phyloP scores from a whole-genome alignment of 257 asterid genomes.

The Cruciata laevipes region DNA sequence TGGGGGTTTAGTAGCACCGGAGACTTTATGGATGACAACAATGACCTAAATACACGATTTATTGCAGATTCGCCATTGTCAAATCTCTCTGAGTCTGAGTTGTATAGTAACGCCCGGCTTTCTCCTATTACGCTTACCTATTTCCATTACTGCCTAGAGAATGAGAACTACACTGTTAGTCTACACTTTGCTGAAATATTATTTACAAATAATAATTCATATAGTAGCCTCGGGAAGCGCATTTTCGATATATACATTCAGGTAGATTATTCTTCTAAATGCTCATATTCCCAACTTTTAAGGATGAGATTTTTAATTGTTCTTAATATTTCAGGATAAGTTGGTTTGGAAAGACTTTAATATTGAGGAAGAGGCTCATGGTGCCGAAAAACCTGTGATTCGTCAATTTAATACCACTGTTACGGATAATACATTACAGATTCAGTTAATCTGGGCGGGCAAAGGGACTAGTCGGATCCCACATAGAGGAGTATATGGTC shows the following conservation, averaged over 20 bases:
- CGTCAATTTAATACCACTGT: conserved; percentile 45
- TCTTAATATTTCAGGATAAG: conserved; percentile 39
- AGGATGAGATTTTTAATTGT: not conserved
- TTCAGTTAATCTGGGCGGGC: conserved; percentile 76
- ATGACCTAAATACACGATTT: conserved; percentile 44
- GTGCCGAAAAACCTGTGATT: conserved; percentile 51
- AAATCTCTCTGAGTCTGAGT: conserved; percentile 50
- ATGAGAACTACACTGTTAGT: conserved; percentile 65
- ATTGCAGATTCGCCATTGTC: conserved; percentile 22
- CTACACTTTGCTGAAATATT: conserved; percentile 71
- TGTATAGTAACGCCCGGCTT: conserved; percentile 66
- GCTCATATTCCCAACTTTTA: not conserved
- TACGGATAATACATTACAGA: conserved; percentile 54
- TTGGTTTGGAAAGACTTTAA: conserved; percentile 52
- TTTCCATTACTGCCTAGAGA: conserved; percentile 75
- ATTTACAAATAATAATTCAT: conserved; percentile 57
- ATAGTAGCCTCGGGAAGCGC: conserved; percentile 66
- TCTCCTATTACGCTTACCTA: conserved; percentile 75
- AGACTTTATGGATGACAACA: conserved; percentile 70
- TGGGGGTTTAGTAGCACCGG: conserved; percentile 93
- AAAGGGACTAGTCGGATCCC: conserved; percentile 83
- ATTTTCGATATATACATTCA: conserved; percentile 70
- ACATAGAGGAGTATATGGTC: conserved; percentile 67
- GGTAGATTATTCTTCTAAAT: conserved; percentile 30
- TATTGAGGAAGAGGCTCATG: conserved; percentile 65